Evolutionary conservation across 2,329 filamentous ascomycete species (phyloP).

Genomic region (Hypoxylon sp.): DNA sequence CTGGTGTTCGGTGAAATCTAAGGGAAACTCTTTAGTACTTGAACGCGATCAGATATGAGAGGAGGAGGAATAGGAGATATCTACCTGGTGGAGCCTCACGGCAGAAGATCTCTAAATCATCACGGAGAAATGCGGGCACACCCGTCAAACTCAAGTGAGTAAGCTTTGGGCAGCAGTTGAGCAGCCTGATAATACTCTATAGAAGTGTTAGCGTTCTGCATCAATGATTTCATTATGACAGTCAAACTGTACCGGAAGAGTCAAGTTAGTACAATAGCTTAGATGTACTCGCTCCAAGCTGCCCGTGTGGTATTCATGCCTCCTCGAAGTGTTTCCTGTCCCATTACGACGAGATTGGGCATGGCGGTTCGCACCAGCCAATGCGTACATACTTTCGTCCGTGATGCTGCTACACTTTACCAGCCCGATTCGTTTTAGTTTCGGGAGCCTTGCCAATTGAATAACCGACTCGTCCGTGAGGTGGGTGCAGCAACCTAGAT

Average conservation of each 20-base stretch:
- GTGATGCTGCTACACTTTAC: slow-evolving; percentile 96
- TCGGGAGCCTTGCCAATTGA: slow-evolving; percentile 87
- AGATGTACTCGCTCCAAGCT: slow-evolving; percentile 95
- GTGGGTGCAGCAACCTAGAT: slow-evolving; percentile 92
- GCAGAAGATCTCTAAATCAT: slow-evolving; percentile 88
- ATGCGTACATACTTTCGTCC: slow-evolving; percentile 86
- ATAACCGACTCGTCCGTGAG: slow-evolving; percentile 90
- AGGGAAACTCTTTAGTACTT: slow-evolving; percentile 47
- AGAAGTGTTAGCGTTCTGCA: slow-evolving; percentile 52
- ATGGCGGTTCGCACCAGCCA: slow-evolving; percentile 78
- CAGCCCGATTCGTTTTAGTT: slow-evolving; percentile 92
- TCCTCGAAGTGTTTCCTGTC: slow-evolving; percentile 61
- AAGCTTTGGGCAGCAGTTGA: slow-evolving; percentile 91
- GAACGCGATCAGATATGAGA: neutral
- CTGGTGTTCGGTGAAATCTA: slow-evolving; percentile 96
- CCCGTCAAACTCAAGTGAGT: slow-evolving; percentile 96
- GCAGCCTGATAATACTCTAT: slow-evolving; percentile 88
- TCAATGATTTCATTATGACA: neutral
- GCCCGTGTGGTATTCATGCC: slow-evolving; percentile 68
- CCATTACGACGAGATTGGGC: slow-evolving; percentile 65
- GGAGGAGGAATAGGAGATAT: slow-evolving; percentile 40
- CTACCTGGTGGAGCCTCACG: slow-evolving; percentile 83
- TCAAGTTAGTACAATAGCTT: slow-evolving; percentile 92
- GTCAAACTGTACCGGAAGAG: slow-evolving; percentile 73
- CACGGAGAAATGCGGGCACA: slow-evolving; percentile 88